Conservation (phyloP, 306 rosid species). For the Styphnolobium japonicum region DNA sequence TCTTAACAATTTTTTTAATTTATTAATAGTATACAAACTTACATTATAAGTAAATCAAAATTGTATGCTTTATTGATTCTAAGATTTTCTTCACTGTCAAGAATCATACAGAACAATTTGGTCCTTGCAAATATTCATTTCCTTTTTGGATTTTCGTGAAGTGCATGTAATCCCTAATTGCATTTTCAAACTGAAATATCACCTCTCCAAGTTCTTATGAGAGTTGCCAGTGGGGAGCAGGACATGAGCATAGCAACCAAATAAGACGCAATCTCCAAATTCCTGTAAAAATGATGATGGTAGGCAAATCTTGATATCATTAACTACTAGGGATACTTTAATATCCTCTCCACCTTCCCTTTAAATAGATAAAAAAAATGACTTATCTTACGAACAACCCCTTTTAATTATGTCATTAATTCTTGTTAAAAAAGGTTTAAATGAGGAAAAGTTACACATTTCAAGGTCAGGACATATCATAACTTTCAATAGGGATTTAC, state of each 20-base stretch:
- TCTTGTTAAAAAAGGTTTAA: no score
- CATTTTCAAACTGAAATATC: neutral
- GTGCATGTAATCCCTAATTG: neutral
- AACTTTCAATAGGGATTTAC: no score
- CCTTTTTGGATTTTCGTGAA: neutral
- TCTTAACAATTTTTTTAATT: neutral
- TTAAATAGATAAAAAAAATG: neutral
- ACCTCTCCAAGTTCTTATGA: neutral
- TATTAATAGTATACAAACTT: neutral
- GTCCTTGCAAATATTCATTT: neutral
- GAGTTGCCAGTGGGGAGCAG: neutral
- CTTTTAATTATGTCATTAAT: no score
- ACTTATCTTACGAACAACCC: no score
- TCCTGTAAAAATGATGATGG: slow-evolving; percentile 19
- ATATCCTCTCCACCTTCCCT: neutral
- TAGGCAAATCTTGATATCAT: slow-evolving; percentile 1
- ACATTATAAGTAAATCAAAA: neutral
- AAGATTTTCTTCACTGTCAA: neutral
- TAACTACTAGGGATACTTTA: slow-evolving; percentile 1
- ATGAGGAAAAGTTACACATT: no score
- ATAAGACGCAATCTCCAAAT: neutral
- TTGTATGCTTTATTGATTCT: neutral
- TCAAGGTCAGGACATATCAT: no score
- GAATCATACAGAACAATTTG: neutral
- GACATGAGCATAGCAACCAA: slow-evolving; percentile 1